These are phyloP conservation scores for Hymenoscyphus albidus DNA, from an alignment of 2,329 filamentous ascomycete species.

Conservation along the genomic window DNA sequence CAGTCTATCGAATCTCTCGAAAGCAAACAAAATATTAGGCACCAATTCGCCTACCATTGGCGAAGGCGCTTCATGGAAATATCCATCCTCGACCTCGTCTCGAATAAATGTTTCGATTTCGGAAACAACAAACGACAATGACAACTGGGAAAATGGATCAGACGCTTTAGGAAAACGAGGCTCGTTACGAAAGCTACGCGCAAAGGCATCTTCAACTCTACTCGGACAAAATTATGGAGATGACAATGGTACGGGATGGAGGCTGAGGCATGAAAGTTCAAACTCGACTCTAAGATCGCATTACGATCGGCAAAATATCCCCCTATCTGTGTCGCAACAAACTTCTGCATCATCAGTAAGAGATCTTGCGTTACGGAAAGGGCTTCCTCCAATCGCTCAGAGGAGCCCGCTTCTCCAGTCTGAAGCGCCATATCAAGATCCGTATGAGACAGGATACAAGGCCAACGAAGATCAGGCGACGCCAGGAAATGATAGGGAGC, in stretches of 20 bases:
- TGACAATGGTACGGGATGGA: conserved; percentile 31
- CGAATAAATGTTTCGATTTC: conserved; percentile 40
- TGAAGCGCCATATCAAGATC: conserved; percentile 21
- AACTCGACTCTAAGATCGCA: conserved; percentile 44
- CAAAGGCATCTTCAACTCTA: conserved; percentile 44
- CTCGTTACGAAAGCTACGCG: conserved; percentile 34
- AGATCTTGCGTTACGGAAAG: conserved; percentile 39
- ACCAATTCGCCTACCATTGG: conserved; percentile 36
- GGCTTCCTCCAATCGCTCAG: conserved; percentile 31
- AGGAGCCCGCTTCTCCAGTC: conserved; percentile 28
- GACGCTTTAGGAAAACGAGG: conserved; percentile 23
- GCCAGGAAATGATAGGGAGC: not conserved
- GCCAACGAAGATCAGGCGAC: conserved; percentile 8
- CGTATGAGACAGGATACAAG: conserved; percentile 24
- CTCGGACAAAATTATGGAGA: conserved; percentile 39
- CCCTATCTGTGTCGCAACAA: conserved; percentile 40
- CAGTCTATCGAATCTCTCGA: conserved; percentile 25
- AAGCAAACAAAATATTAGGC: conserved; percentile 40
- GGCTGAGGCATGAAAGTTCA: conserved; percentile 38
- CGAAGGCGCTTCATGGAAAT: conserved; percentile 28
- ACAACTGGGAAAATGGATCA: conserved; percentile 30
- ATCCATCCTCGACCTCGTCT: conserved; percentile 36
- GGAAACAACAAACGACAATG: conserved; percentile 30
- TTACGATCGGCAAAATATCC: conserved; percentile 42
- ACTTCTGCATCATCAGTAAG: conserved; percentile 41